Evolutionary conservation across 2,329 filamentous ascomycete genomes (phyloP).

Genomic region (Gaeumannomyces sp.): DNA sequence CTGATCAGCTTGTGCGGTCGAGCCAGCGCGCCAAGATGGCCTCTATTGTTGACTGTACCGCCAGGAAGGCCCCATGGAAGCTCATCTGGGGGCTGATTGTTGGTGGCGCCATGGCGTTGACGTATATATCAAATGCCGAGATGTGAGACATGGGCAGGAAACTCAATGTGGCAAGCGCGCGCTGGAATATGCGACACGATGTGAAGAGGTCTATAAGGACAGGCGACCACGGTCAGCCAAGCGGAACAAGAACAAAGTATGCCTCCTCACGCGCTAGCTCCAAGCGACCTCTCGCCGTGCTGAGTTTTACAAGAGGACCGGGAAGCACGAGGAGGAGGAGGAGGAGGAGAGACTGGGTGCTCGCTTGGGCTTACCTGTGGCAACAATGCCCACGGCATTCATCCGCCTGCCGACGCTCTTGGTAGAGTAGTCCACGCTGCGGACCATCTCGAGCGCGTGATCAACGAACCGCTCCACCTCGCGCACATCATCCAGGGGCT

Average conservation of each 20-base stretch:
- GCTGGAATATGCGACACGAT: conserved; percentile 9
- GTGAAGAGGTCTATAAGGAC: neutral
- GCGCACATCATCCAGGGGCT: conserved; percentile 73
- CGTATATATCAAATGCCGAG: conserved; percentile 66
- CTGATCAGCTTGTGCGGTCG: conserved; percentile 73
- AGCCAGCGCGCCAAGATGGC: conserved; percentile 75
- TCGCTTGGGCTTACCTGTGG: conserved; percentile 53
- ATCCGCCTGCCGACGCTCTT: conserved; percentile 75
- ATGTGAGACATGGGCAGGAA: conserved; percentile 66
- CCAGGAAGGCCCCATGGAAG: conserved; percentile 71
- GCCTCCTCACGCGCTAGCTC: no score
- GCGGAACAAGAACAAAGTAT: conserved; percentile 28
- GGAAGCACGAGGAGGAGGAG: conserved; percentile 10
- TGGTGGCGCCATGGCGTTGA: conserved; percentile 55
- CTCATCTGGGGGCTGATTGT: conserved; percentile 67
- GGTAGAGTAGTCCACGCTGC: conserved; percentile 75
- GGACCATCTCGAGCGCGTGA: conserved; percentile 83
- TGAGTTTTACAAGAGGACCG: no score
- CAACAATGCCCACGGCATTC: conserved; percentile 63
- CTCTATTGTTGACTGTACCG: conserved; percentile 76
- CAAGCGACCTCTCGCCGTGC: no score
- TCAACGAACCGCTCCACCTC: conserved; percentile 93
- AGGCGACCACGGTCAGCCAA: neutral
- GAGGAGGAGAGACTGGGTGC: conserved; percentile 41
- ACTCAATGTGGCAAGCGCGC: conserved; percentile 46